Base-by-base conservation (phyloP, 352 stramenopile genomes). In the Phytophthora pisi region DNA sequence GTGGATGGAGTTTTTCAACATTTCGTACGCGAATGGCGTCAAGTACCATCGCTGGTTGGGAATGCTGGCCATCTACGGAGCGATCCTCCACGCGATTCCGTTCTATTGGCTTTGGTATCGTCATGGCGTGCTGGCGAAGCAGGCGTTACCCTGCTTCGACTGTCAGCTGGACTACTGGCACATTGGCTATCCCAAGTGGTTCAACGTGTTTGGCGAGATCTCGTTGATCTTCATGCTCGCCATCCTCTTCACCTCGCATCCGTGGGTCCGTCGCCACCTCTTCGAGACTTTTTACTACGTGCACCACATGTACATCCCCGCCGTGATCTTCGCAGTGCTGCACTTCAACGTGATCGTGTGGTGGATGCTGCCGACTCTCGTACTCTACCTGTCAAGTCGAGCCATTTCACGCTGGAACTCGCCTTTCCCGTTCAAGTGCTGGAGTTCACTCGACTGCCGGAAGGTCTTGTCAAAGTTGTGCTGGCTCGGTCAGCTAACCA, bases 31-130 rank as follows among this genome's bases (percentile, higher is more conserved):
- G 1, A 86, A 88, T 58, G 80, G 74, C 3, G 66, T 90, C 28
- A 89, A 85, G 50, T 90, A 90, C 59, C 82, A 90, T 52, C 73
- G 77, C 5, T 89, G 79, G 82, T 66, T 90, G 5, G 82, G 82
- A 4, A 57, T 86, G 26, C 26, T 72, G 6, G 72, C 77, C 20
- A 70, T 91, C 13, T 61, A 74, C 26, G 75, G 64, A 0, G 74
- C 70, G 5, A 54, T 88, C 11, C 30, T 75, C 2, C 82, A 91
- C 16, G 68, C 64, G 2, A 57, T 77, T 1, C 67, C 78, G 1
- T 91, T 84, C 68, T 88, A 83, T 58, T 84, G 74, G 70, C 23
- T 78, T 0, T 88, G 75, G 75, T 51, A 30, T 34, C 73, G 69
- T 6, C 61, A 83, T 31, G 72, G 69, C 5, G 70, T 72, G 51